phyloP scores from a whole-genome alignment of 192 early-diverging fungal species.

The Backusella westeae region DNA sequence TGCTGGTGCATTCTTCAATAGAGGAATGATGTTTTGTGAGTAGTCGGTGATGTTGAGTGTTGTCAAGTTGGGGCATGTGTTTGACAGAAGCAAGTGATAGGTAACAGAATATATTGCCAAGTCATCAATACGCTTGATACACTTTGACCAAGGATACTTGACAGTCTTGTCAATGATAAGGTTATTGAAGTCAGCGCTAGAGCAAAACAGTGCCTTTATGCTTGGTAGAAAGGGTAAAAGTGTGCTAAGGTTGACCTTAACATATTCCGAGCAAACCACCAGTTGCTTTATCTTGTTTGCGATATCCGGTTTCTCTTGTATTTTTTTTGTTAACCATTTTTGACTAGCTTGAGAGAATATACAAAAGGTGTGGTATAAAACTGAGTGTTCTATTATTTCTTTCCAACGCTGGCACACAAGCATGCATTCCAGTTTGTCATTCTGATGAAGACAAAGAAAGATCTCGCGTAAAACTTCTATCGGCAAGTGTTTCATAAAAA shows the following conservation, averaged over 20 bases:
- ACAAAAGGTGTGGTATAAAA: background rate
- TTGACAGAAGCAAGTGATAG: background rate
- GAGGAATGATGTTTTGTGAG: background rate
- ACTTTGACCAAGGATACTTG: background rate
- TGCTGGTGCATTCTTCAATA: background rate
- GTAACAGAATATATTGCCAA: background rate
- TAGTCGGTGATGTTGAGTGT: background rate
- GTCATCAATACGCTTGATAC: background rate
- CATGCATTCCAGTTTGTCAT: conserved; percentile 4
- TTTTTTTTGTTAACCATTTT: background rate
- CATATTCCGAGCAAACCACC: background rate
- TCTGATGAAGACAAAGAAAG: background rate
- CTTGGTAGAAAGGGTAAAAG: background rate
- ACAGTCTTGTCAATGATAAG: background rate
- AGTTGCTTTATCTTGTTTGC: background rate
- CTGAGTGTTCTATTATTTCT: background rate
- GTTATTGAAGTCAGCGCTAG: background rate
- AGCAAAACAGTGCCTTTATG: background rate
- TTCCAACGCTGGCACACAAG: background rate
- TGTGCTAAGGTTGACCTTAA: background rate
- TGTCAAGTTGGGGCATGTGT: background rate
- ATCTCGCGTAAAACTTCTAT: background rate
- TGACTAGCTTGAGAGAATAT: background rate
- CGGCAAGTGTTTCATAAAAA: background rate
- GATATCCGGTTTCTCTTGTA: background rate